These are phyloP conservation scores for Oxyria digyna DNA, from an alignment of 148 eudicot species.

Conservation along the genomic window DNA sequence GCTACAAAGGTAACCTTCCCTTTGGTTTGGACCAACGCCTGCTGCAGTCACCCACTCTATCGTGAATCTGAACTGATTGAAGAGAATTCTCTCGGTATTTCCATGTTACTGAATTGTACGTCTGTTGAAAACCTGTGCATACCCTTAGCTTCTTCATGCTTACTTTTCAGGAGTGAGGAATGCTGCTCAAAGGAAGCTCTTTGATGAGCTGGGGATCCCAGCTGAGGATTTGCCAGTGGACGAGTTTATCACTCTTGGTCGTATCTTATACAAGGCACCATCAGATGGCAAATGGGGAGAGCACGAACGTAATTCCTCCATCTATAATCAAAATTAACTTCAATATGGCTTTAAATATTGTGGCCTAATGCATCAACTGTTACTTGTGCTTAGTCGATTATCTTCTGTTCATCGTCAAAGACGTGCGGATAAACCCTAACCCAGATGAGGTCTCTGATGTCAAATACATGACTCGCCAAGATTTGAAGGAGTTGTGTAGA, in stretches of 20 bases:
- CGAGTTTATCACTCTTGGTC: slow-evolving; percentile 75
- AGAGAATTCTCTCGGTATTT: slow-evolving; percentile 60
- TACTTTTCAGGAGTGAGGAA: slow-evolving; percentile 63
- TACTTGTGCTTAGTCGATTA: slow-evolving; percentile 57
- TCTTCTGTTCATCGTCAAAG: slow-evolving; percentile 71
- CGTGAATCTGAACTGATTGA: slow-evolving; percentile 74
- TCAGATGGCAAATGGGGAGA: slow-evolving; percentile 99
- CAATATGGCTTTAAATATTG: not conserved
- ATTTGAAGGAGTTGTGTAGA: slow-evolving; percentile 65
- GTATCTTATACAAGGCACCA: slow-evolving; percentile 93
- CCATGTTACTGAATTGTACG: not conserved
- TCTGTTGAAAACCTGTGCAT: not conserved
- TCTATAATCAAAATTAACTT: not conserved
- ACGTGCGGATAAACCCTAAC: slow-evolving; percentile 63
- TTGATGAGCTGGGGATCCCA: slow-evolving; percentile 86
- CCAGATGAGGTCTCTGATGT: slow-evolving; percentile 84
- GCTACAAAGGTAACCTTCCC: slow-evolving; percentile 94
- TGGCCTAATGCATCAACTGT: not conserved
- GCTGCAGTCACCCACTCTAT: slow-evolving; percentile 93
- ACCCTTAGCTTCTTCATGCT: not conserved
- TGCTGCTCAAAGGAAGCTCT: slow-evolving; percentile 94
- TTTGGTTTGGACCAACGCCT: slow-evolving; percentile 94
- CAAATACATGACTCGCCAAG: slow-evolving; percentile 55
- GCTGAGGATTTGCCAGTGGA: slow-evolving; percentile 93
- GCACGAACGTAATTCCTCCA: slow-evolving; percentile 59